Percentiles rank a stretch among this genome's conserved stretches.
Evolutionary conservation across 306 rosid species (phyloP).

Genomic region (Inga leiocalycina): DNA sequence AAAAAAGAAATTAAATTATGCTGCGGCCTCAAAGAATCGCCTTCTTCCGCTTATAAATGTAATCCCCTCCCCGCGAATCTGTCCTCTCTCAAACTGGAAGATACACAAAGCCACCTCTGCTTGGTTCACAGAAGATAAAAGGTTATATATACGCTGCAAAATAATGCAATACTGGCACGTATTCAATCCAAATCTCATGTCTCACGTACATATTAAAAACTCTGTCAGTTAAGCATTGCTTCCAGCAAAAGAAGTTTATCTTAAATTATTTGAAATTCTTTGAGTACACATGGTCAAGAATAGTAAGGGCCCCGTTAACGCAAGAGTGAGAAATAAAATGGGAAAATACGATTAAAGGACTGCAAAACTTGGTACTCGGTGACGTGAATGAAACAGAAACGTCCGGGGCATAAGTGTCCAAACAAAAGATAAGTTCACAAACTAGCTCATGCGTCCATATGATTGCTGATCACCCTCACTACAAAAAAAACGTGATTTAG

Average conservation of each 20-base stretch:
- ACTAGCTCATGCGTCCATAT: neutral
- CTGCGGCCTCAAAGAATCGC: neutral
- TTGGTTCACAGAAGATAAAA: neutral
- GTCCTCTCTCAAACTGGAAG: neutral
- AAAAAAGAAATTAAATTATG: neutral
- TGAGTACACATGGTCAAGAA: too few relatives aligned
- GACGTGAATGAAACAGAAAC: neutral
- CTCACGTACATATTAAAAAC: too few relatives aligned
- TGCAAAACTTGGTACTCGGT: neutral
- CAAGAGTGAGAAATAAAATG: neutral
- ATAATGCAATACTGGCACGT: neutral
- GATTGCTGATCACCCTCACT: neutral
- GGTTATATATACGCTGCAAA: neutral
- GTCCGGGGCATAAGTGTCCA: neutral
- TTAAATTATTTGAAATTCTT: too few relatives aligned
- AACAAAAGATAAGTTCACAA: neutral
- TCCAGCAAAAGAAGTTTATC: too few relatives aligned
- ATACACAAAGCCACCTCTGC: neutral
- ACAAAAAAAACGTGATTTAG: too few relatives aligned
- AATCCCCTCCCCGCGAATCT: neutral
- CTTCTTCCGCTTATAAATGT: neutral
- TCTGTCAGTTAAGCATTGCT: too few relatives aligned
- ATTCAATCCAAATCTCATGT: too few relatives aligned
- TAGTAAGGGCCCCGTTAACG: neutral
- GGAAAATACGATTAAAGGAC: neutral